Evolutionary conservation across 1,284 basidiomycete genomes (phyloP).

Genomic region (Apiotrichum gamsii): DNA sequence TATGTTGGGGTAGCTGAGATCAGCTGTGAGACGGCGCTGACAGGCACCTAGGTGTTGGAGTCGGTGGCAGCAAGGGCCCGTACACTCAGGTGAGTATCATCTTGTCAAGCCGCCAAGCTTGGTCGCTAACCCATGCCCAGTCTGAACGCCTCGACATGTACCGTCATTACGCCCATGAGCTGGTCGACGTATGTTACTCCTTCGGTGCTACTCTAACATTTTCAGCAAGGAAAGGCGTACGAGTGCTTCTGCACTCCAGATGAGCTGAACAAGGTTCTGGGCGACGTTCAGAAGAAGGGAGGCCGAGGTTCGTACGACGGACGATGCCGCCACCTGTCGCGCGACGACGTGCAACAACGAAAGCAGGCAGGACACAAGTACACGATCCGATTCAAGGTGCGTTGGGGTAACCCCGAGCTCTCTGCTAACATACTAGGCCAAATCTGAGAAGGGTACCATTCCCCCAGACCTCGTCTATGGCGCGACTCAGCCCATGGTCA

Average conservation of each 20-base stretch:
- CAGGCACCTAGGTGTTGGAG: slow-evolving; percentile 57
- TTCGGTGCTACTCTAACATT: neutral
- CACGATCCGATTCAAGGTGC: slow-evolving; percentile 79
- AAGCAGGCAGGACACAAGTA: slow-evolving; percentile 69
- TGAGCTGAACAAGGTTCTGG: too few species aligned
- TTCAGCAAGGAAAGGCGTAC: slow-evolving; percentile 80
- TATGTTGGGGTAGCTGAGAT: slow-evolving; percentile 40
- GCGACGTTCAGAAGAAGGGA: too few species aligned
- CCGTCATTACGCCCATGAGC: slow-evolving; percentile 60
- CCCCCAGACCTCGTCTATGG: slow-evolving; percentile 32
- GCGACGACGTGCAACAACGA: slow-evolving; percentile 72
- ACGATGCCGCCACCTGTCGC: slow-evolving; percentile 71
- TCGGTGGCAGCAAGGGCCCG: slow-evolving; percentile 63
- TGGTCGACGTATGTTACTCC: slow-evolving; percentile 59
- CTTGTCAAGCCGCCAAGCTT: too few species aligned
- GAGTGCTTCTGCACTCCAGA: slow-evolving; percentile 84
- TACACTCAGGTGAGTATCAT: slow-evolving; percentile 89
- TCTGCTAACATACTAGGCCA: slow-evolving; percentile 13
- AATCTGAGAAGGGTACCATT: slow-evolving; percentile 15
- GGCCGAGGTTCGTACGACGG: slow-evolving; percentile 76
- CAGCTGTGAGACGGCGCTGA: too few species aligned
- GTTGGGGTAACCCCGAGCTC: slow-evolving; percentile 25
- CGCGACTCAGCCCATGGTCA: slow-evolving; percentile 21
- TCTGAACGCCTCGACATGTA: slow-evolving; percentile 86
- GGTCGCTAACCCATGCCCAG: slow-evolving; percentile 49